A percentile compares a stretch with the other conserved stretches of the same genome.
Conservation (phyloP, 352 stramenopile species). For the Phytophthora citrophthora region DNA sequence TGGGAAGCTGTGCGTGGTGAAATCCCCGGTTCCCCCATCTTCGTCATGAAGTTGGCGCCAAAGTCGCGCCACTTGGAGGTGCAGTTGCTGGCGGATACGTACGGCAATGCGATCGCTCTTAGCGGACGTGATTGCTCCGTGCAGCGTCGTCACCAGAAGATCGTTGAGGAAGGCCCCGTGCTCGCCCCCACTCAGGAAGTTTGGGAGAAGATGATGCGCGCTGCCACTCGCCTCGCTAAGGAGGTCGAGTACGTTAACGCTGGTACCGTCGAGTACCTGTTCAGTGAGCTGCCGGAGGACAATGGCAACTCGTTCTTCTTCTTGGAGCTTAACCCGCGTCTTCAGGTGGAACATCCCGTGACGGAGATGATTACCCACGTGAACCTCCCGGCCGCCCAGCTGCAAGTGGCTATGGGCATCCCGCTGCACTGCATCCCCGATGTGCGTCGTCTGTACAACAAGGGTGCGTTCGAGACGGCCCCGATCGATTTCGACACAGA, state of each 20-base stretch:
- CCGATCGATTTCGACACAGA: constrained; percentile 97
- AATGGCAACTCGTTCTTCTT: constrained; percentile 98
- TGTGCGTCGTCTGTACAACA: constrained; percentile 97
- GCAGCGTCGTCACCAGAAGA: constrained; percentile 99
- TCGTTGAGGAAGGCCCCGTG: constrained; percentile 99
- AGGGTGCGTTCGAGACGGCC: constrained; percentile 92
- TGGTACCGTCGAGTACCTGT: constrained; percentile 99
- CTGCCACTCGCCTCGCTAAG: constrained; percentile 97
- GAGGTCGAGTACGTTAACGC: constrained; percentile 99
- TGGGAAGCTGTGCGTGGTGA: constrained; percentile 98
- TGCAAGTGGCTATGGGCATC: constrained; percentile 99
- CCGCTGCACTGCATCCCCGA: constrained; percentile 98
- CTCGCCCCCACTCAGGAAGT: constrained; percentile 93
- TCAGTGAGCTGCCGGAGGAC: constrained; percentile 93
- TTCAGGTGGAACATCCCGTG: constrained; percentile 99
- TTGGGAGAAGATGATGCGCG: constrained; percentile 98
- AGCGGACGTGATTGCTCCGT: constrained; percentile 99
- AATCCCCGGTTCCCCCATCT: constrained; percentile 99
- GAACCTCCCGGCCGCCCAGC: constrained; percentile 97
- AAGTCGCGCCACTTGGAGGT: constrained; percentile 99
- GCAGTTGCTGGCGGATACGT: constrained; percentile 98
- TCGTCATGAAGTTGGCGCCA: constrained; percentile 99
- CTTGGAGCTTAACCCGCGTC: constrained; percentile 99
- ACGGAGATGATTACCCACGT: constrained; percentile 99
- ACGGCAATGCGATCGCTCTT: constrained; percentile 98